Evolutionary conservation across 257 asterid species (phyloP), one percentile per base, ranked within the genome.

Genomic region (Ilex asprella): DNA sequence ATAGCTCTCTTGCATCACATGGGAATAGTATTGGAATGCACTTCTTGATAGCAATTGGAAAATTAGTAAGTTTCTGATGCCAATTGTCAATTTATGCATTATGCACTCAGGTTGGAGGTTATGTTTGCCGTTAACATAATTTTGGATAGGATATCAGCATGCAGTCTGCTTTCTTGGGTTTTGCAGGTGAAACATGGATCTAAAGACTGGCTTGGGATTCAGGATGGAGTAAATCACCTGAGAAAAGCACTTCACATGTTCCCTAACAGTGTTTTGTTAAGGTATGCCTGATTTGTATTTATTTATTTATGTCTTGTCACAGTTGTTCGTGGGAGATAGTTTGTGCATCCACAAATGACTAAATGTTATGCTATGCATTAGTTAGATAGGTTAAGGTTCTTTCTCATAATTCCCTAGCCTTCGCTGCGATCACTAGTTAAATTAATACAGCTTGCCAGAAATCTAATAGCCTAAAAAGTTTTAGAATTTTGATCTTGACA

Each of bases 161-260:
- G 56, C 55, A 66, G 51, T 69, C 60, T 51, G 43, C 12, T 63
- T 51, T 4, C 8, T 51, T 75, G 74, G 60, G 65, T 46, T 68
- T 75, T 69, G 73, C 86, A 93, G 99, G 83, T 93, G 69, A 89
- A 82, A 78, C 54, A 69, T 55, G 87, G 83, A 60, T 63, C 73
- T 58, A 44, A 74, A 16, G 75, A 70, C 52, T 64, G 73, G 73
- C 85, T 89, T 66, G 97, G 81, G 67, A 70, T 85, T 67, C 82
- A 76, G 60, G 74, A 76, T 67, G 96, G 95, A 72, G 76, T 89
- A 29, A 72, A 73, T 70, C 94, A 93, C 78, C 86, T 93, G 60
- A 84, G 89, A 70, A 93, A 87, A 71, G 82, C 84, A 70, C 85
- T 93, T 76, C 99, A 93, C 79, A 78, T 73, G 87, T 85, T 65